These are phyloP conservation scores for Xylaria sp. DNA, from an alignment of 2,329 filamentous ascomycete genomes.

Conservation along the genomic window DNA sequence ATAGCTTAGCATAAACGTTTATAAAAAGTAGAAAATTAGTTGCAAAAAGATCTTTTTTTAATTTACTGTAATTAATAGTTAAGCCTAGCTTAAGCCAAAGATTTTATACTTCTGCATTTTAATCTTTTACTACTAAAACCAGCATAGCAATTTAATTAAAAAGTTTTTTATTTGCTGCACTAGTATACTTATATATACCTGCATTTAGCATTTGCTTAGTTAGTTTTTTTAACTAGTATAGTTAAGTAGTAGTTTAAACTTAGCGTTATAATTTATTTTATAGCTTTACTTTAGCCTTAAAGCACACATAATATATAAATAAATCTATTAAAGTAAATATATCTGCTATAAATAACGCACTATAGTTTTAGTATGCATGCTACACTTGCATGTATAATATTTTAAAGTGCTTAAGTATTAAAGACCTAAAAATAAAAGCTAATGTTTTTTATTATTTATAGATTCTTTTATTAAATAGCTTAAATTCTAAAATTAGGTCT, in stretches of 20 bases:
- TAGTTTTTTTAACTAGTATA: neutral
- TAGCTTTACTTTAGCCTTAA: neutral
- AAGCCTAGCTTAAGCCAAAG: neutral
- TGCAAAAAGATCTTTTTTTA: neutral
- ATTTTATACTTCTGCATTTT: neutral
- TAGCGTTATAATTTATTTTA: neutral
- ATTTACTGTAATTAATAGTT: conserved; percentile 5
- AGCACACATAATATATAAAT: neutral
- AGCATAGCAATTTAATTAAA: neutral
- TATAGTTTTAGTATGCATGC: neutral
- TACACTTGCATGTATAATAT: neutral
- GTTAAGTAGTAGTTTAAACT: neutral
- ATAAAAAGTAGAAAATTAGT: neutral
- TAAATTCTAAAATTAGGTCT: neutral
- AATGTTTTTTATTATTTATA: neutral
- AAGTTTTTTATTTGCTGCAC: neutral
- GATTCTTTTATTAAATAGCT: neutral
- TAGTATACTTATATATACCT: neutral
- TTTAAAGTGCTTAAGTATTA: neutral
- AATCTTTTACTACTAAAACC: neutral
- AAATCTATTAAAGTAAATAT: neutral
- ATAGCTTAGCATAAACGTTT: neutral
- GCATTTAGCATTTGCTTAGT: neutral
- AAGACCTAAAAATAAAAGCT: neutral
- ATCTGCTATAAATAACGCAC: neutral